Evolutionary conservation across 1,139 yeast genomes (phyloP).

Genomic region (Entelexis sorbosivorans): DNA sequence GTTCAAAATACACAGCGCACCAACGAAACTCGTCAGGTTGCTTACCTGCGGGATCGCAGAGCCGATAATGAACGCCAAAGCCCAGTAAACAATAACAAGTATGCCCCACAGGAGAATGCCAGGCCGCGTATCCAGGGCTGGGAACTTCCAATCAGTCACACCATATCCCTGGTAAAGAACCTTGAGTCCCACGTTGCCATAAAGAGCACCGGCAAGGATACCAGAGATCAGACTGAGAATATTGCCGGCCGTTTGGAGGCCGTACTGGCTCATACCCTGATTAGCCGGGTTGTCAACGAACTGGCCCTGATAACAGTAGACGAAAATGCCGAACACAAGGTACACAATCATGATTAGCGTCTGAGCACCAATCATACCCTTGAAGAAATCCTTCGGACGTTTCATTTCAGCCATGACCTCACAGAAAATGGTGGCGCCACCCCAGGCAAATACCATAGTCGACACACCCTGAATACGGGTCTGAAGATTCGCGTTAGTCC

Average conservation of each 20-base stretch:
- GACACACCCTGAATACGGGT: slow-evolving; percentile 33
- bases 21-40: slow-evolving; percentile 40
- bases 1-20: slow-evolving; percentile 41
- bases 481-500: slow-evolving; percentile 26
- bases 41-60: slow-evolving; percentile 47
- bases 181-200: slow-evolving; percentile 39
- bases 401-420: slow-evolving; percentile 40
- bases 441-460: slow-evolving; percentile 40
- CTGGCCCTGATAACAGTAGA: slow-evolving; percentile 38
- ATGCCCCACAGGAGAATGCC: slow-evolving; percentile 34
- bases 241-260: slow-evolving; percentile 37
- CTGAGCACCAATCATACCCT: slow-evolving; percentile 39
- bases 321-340: slow-evolving; percentile 35
- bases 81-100: slow-evolving; percentile 36
- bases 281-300: slow-evolving; percentile 36
- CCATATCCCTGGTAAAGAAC: slow-evolving; percentile 35
- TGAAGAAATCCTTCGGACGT: slow-evolving; percentile 39
- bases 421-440: slow-evolving; percentile 39
- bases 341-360: slow-evolving; percentile 34
- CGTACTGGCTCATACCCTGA: slow-evolving; percentile 34
- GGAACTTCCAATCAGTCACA: slow-evolving; percentile 31
- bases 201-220: slow-evolving; percentile 37
- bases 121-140: slow-evolving; percentile 28
- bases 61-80: slow-evolving; percentile 38
- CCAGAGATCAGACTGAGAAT: slow-evolving; percentile 34